Conservation (phyloP, 2,329 filamentous ascomycete genomes). For the Penicillium sp. region DNA sequence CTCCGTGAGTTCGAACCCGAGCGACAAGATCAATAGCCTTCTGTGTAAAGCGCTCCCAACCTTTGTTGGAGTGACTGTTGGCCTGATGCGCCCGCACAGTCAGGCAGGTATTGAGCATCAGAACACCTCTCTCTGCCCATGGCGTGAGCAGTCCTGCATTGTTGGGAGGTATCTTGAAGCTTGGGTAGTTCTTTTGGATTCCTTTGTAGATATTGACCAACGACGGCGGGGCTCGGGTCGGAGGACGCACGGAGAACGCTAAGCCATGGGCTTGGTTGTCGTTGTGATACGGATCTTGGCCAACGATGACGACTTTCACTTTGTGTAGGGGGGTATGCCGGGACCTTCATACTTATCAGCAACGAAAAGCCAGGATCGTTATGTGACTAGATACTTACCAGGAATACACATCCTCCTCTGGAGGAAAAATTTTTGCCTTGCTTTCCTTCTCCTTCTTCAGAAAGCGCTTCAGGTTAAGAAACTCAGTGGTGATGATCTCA, state of each 20-base stretch:
- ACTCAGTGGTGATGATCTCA: conserved; percentile 73
- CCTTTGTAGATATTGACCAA: conserved; percentile 91
- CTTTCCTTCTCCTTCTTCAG: conserved; percentile 71
- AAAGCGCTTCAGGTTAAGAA: conserved; percentile 84
- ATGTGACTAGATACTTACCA: conserved; percentile 59
- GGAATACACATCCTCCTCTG: conserved; percentile 84
- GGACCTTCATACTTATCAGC: conserved; percentile 63
- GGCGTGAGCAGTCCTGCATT: conserved; percentile 80
- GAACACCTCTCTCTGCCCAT: conserved; percentile 89
- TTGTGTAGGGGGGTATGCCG: conserved; percentile 83
- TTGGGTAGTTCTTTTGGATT: conserved; percentile 82
- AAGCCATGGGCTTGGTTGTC: conserved; percentile 92
- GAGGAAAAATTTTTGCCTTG: conserved; percentile 81
- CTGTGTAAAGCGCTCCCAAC: conserved; percentile 93
- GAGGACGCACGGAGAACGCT: conserved; percentile 89
- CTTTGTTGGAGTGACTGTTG: conserved; percentile 78
- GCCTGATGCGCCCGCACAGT: conserved; percentile 88
- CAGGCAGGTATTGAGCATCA: conserved; percentile 91
- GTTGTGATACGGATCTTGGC: conserved; percentile 97
- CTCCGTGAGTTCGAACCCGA: conserved; percentile 70
- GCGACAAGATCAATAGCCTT: conserved; percentile 85
- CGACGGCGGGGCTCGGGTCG: conserved; percentile 82
- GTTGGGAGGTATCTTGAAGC: conserved; percentile 71
- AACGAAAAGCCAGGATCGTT: not conserved
- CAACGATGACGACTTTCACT: conserved; percentile 89